Percentiles rank a stretch among this genome's conserved stretches.
Evolutionary conservation across 805 yeast genomes (phyloP).

Genomic region (Cyberlindnera euphorbiae): DNA sequence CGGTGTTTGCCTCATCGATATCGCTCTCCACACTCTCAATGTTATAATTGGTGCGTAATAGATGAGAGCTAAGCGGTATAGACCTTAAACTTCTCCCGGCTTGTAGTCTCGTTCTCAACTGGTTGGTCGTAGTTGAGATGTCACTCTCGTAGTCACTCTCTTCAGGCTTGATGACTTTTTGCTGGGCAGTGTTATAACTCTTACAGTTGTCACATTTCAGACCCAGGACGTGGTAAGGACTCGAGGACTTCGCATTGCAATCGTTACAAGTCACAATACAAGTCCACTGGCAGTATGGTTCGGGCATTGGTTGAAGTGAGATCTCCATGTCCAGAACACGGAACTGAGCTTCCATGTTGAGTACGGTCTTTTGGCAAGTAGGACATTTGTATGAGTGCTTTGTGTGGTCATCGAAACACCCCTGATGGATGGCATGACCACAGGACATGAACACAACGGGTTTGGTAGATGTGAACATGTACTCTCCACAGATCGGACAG

Average conservation of each 20-base stretch:
- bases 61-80: constrained; percentile 20
- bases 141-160: constrained; percentile 34
- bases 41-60: constrained; percentile 24
- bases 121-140: constrained; percentile 18
- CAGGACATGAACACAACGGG: constrained; percentile 90
- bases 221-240: constrained; percentile 79
- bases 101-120: constrained; percentile 11
- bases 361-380: constrained; percentile 75
- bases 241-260: constrained; percentile 77
- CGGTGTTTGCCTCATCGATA: constrained; percentile 2
- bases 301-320: constrained; percentile 68
- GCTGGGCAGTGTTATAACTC: constrained; percentile 81
- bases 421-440: constrained; percentile 90
- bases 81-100: constrained; percentile 17
- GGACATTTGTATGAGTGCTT: constrained; percentile 88
- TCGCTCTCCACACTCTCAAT: constrained; percentile 18
- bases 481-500: constrained; percentile 92
- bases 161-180: constrained; percentile 65
- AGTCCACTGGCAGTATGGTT: constrained; percentile 72
- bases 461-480: constrained; percentile 74
- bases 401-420: constrained; percentile 77
- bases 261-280: constrained; percentile 79
- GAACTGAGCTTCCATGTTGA: constrained; percentile 86
- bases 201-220: constrained; percentile 81
- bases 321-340: constrained; percentile 84